Base-by-base conservation (phyloP, 2,329 filamentous ascomycete genomes). In the Fusarium nanum region DNA sequence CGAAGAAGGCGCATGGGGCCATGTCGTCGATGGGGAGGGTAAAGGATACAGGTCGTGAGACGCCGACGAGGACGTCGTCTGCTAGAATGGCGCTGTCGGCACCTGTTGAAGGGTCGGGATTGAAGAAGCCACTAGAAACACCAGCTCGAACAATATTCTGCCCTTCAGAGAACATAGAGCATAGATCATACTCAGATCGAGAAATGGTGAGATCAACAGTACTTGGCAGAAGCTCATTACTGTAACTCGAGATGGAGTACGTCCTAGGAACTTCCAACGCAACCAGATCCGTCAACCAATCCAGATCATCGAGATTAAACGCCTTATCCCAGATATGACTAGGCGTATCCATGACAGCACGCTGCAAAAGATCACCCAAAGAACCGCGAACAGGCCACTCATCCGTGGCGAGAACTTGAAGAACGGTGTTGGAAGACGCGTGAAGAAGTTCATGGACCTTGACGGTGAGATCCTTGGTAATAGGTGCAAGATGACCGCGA, bases 81-180 rank as follows among this genome's bases (percentile, higher is more conserved):
- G 56, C 54, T 7, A 58, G 20, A 83, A 82, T 6, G 76, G 76
- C 46, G 78, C 80, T 78, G 20, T 81, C 75, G 30, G 81, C 23
- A 1, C 49, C 79, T 3, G 64, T n/a, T 75, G 76, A 20, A 0
- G 62, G 67, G 7, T 52, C 42, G 0, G 85, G 85, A 56, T 87
- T 88, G n/a, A 87, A 78, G 70, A 87, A 87, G 7, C 84, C 84
- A 58, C 85, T 87, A 18, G 83, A 83, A 1, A 88, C 84, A 12
- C 85, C 85, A 8, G 82, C 79, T 4, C 84, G 80, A 2, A 71
- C 69, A 18, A 80, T 56, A 1, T 77, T 68, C 1, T 76, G 67
- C 3, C 75, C 70, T 4, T 78, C 78, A 0, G 81, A 75, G 56
- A 84, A 83, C 1, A 80, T 81, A 0, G 81, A 76, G 48, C 81